Percentiles rank a stretch among this genome's conserved stretches.
These are phyloP conservation scores for Staphylotrichum tortipilum DNA, from an alignment of 495 filamentous ascomycete genomes.

Conservation along the genomic window DNA sequence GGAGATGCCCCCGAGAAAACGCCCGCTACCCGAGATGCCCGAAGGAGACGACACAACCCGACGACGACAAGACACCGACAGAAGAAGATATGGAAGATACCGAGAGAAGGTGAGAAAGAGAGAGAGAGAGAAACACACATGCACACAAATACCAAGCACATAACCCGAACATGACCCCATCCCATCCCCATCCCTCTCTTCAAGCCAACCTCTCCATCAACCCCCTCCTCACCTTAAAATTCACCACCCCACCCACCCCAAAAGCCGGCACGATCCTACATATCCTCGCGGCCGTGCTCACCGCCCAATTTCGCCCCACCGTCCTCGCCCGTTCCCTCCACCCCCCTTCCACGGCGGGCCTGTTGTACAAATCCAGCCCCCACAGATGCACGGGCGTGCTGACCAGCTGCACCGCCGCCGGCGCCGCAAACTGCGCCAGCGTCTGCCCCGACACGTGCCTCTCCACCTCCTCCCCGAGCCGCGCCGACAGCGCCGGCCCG, in stretches of 20 bases:
- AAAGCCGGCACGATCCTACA: conserved; percentile 91
- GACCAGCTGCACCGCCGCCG: conserved; percentile 69
- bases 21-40: background rate
- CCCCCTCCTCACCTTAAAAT: conserved; percentile 57
- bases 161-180: background rate
- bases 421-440: conserved; percentile 71
- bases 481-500: conserved; percentile 52
- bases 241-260: conserved; percentile 85
- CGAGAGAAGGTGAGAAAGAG: no score
- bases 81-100: background rate
- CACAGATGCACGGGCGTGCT: conserved; percentile 84
- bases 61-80: background rate
- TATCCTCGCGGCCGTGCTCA: conserved; percentile 72
- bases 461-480: conserved; percentile 42
- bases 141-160: background rate
- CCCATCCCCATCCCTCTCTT: no score
- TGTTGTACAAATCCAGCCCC: conserved; percentile 84
- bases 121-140: no score
- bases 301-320: conserved; percentile 66
- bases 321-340: conserved; percentile 53
- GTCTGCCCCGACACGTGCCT: conserved; percentile 38
- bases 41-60: background rate
- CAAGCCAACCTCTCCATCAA: conserved; percentile 37
- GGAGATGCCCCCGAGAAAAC: background rate
- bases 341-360: conserved; percentile 34